A percentile compares a stretch with the other conserved stretches of the same genome.
Conservation (phyloP, 2,329 filamentous ascomycete genomes). For the Verticillium nonalfalfae region DNA sequence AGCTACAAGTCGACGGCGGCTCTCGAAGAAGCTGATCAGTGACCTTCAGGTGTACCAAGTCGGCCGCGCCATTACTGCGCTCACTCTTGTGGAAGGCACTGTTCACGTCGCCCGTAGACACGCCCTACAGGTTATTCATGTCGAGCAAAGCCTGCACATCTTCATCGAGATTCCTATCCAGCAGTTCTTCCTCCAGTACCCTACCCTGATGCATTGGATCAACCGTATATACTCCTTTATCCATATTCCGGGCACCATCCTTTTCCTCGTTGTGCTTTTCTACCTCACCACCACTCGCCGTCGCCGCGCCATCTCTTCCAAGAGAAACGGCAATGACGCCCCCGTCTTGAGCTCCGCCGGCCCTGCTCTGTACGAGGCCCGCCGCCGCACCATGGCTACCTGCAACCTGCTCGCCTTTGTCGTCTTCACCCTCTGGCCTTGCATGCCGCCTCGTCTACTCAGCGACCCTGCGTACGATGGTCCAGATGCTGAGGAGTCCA, state of each 20-base stretch:
- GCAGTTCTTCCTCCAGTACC: slow-evolving; percentile 35
- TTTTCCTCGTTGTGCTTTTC: slow-evolving; percentile 59
- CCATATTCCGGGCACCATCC: slow-evolving; percentile 70
- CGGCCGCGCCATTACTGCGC: slow-evolving; percentile 63
- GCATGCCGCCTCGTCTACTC: slow-evolving; percentile 47
- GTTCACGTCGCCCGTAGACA: slow-evolving; percentile 63
- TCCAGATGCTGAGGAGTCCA: slow-evolving; percentile 48
- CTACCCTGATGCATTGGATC: slow-evolving; percentile 57
- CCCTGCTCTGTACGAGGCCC: slow-evolving; percentile 44
- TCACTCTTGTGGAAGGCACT: slow-evolving; percentile 61
- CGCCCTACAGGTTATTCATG: slow-evolving; percentile 58
- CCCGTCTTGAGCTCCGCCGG: slow-evolving; percentile 22
- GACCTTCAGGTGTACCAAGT: slow-evolving; percentile 61
- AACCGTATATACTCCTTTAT: slow-evolving; percentile 73
- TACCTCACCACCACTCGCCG: slow-evolving; percentile 63
- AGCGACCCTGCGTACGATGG: slow-evolving; percentile 50
- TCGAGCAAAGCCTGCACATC: slow-evolving; percentile 59
- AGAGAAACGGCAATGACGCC: slow-evolving; percentile 18
- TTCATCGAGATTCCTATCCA: slow-evolving; percentile 62
- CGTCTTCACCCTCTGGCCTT: slow-evolving; percentile 46
- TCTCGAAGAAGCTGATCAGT: neutral
- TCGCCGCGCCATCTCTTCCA: slow-evolving; percentile 24
- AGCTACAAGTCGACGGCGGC: too few species aligned
- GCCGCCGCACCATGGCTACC: slow-evolving; percentile 50
- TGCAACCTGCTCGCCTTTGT: slow-evolving; percentile 47